Conservation (phyloP, 768 basidiomycete genomes). For the Tylopilus subfusipes region DNA sequence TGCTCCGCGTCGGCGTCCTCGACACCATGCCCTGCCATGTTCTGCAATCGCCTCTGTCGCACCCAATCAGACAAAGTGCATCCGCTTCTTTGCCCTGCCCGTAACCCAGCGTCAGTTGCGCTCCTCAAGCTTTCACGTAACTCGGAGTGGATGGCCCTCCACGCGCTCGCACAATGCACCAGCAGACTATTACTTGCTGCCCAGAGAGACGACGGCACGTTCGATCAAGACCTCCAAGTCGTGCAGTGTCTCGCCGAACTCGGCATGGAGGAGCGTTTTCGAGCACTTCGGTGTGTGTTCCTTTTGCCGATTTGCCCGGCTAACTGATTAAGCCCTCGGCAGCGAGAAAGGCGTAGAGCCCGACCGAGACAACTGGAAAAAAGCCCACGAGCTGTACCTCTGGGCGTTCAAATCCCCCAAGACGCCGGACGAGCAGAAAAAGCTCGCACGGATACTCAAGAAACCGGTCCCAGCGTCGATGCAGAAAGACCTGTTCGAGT, state of each 20-base stretch:
- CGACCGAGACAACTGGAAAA: conserved; percentile 64
- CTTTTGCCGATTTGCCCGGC: neutral
- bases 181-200: conserved; percentile 57
- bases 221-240: conserved; percentile 48
- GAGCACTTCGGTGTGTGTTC: conserved; percentile 22
- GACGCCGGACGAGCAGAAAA: conserved; percentile 48
- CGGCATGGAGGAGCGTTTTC: conserved; percentile 68
- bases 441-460: conserved; percentile 55
- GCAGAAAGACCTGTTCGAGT: conserved; percentile 62
- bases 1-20: conserved; percentile 49
- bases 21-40: conserved; percentile 55
- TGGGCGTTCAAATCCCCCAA: conserved; percentile 63
- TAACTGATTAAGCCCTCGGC: neutral
- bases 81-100: conserved; percentile 67
- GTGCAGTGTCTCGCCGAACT: conserved; percentile 65
- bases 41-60: conserved; percentile 79
- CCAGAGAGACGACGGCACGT: conserved; percentile 39
- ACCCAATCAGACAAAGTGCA: conserved; percentile 61
- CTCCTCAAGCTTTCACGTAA: conserved; percentile 59
- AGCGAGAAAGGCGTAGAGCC: conserved; percentile 47
- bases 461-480: conserved; percentile 45
- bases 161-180: conserved; percentile 67
- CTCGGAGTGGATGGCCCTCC: conserved; percentile 65
- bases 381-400: conserved; percentile 54
- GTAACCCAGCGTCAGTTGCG: conserved; percentile 65